Evolutionary conservation across 1,139 yeast genomes (phyloP).

Genomic region (Yamadazyma songkhlaensis): DNA sequence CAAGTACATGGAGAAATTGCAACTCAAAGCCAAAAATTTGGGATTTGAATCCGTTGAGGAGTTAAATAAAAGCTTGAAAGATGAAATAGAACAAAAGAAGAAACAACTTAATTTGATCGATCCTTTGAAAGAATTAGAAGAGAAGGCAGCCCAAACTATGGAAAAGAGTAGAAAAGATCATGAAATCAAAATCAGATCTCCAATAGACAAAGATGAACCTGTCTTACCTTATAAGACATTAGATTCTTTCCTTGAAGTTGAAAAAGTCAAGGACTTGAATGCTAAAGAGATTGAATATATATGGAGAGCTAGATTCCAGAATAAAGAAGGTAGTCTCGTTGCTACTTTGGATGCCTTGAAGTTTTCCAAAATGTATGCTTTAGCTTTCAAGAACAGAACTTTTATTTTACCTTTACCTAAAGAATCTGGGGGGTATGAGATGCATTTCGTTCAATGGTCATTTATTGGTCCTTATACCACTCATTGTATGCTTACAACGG

Average conservation of each 20-base stretch:
- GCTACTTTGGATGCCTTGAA: slow-evolving; percentile 60
- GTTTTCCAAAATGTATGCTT: slow-evolving; percentile 58
- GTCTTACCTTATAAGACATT: slow-evolving; percentile 66
- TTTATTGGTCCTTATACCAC: slow-evolving; percentile 83
- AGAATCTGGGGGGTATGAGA: slow-evolving; percentile 59
- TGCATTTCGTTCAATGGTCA: slow-evolving; percentile 93
- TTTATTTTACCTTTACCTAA: slow-evolving; percentile 72
- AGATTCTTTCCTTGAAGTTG: slow-evolving; percentile 66
- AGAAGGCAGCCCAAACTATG: slow-evolving; percentile 32
- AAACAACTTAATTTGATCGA: slow-evolving; percentile 60
- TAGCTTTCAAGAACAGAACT: slow-evolving; percentile 73
- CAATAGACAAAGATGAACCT: slow-evolving; percentile 46
- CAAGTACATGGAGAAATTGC: slow-evolving; percentile 22
- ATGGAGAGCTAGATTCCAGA: slow-evolving; percentile 86
- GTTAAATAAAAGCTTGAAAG: slow-evolving; percentile 60
- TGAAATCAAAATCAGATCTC: slow-evolving; percentile 57
- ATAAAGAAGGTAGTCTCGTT: slow-evolving; percentile 56
- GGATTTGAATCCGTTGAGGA: slow-evolving; percentile 53
- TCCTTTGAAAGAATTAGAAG: slow-evolving; percentile 66
- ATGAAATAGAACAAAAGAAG: slow-evolving; percentile 56
- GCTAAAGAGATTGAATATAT: slow-evolving; percentile 69
- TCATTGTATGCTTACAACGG: slow-evolving; percentile 87
- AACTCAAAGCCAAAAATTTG: slow-evolving; percentile 33
- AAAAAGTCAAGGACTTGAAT: slow-evolving; percentile 57
- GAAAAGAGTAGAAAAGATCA: slow-evolving; percentile 52